A percentile compares a stretch with the other conserved stretches of the same genome.
These are phyloP conservation scores for Ambrosia hybrid DNA, from an alignment of 140 eudicot species.

Conservation along the genomic window DNA sequence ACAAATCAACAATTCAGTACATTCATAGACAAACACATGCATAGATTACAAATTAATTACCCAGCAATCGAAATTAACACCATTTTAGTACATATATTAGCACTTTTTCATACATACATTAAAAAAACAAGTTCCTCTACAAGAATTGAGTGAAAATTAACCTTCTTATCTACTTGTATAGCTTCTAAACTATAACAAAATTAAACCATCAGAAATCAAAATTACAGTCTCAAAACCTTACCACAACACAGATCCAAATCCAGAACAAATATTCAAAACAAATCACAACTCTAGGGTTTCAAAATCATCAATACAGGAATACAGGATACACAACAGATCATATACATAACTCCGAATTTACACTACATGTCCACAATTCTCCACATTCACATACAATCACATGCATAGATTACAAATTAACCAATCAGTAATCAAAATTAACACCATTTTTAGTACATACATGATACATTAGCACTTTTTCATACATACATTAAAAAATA, in stretches of 20 bases:
- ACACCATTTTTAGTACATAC: not conserved
- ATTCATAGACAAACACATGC: too few species aligned
- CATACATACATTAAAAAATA: not conserved
- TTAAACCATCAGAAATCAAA: not conserved
- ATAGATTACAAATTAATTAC: too few species aligned
- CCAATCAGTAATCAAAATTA: too few species aligned
- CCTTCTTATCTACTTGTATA: not conserved
- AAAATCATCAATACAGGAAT: conserved; percentile 6
- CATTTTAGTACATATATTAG: not conserved
- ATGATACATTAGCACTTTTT: not conserved
- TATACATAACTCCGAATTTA: not conserved
- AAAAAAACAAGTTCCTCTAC: not conserved
- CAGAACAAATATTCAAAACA: not conserved
- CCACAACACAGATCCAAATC: conserved; percentile 14
- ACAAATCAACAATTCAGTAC: too few species aligned
- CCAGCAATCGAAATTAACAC: too few species aligned
- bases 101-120: not conserved
- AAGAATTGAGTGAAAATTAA: not conserved
- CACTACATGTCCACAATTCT: not conserved
- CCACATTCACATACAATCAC: conserved; percentile 4
- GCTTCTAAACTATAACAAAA: not conserved
- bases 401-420: not conserved
- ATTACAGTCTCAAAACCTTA: not conserved
- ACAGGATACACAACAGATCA: conserved; percentile 8
- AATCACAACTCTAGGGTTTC: conserved; percentile 24